Percentiles rank a stretch among this genome's conserved stretches.
Evolutionary conservation across 2,329 filamentous ascomycete species (phyloP).

Genomic region (Penicillium psychrosexuale): DNA sequence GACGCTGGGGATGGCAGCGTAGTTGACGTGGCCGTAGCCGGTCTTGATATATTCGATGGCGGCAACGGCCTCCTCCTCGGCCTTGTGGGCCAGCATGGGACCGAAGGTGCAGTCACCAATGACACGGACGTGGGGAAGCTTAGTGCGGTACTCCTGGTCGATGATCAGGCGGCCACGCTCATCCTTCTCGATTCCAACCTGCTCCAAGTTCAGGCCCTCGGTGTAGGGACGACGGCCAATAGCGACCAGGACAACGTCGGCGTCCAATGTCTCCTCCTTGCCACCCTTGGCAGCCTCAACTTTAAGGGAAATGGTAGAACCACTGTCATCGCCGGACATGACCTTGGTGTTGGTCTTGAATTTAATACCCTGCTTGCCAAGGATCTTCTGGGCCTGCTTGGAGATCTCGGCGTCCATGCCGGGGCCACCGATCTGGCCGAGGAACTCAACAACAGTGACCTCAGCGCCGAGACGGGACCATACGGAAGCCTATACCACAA

Average conservation of each 20-base stretch:
- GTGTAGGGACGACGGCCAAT: constrained; percentile 97
- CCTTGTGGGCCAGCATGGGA: constrained; percentile 99
- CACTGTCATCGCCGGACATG: constrained; percentile 73
- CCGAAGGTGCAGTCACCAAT: constrained; percentile 96
- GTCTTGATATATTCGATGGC: constrained; percentile 97
- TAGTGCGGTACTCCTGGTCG: constrained; percentile 98
- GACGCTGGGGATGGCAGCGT: constrained; percentile 92
- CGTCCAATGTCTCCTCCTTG: constrained; percentile 87
- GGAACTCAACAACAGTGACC: constrained; percentile 96
- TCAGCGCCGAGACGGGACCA: constrained; percentile 93
- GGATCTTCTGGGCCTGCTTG: constrained; percentile 86
- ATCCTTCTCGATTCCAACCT: constrained; percentile 70
- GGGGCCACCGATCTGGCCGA: constrained; percentile 92
- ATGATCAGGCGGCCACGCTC: constrained; percentile 94
- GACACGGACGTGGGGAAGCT: constrained; percentile 93
- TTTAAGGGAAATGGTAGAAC: constrained; percentile 74
- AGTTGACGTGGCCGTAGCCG: constrained; percentile 98
- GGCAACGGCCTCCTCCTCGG: constrained; percentile 94
- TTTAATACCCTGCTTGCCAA: constrained; percentile 94
- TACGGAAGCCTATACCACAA: constrained; percentile 64
- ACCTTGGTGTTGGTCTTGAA: constrained; percentile 99
- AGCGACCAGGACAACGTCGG: constrained; percentile 92
- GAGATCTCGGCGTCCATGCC: constrained; percentile 95
- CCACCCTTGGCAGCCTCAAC: constrained; percentile 94
- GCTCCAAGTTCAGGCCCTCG: constrained; percentile 84